Percentiles rank a stretch among this genome's conserved stretches.
These are phyloP conservation scores for Kodamaea sp. DNA, from an alignment of 1,139 yeast species.

Conservation along the genomic window DNA sequence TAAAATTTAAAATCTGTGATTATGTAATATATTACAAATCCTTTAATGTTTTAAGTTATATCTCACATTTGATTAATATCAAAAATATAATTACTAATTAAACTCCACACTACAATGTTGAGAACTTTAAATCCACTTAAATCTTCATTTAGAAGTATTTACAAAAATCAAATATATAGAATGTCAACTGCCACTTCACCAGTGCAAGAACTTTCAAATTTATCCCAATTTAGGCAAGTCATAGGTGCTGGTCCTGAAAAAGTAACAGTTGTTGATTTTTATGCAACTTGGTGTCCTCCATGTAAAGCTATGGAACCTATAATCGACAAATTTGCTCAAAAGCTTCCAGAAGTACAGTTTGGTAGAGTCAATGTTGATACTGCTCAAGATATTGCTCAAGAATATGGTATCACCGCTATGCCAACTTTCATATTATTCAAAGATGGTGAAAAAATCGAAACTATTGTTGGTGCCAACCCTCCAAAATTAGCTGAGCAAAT, in stretches of 20 bases:
- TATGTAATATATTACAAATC: neutral
- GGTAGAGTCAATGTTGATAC: slow-evolving; percentile 37
- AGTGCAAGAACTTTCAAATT: slow-evolving; percentile 9
- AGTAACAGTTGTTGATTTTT: slow-evolving; percentile 37
- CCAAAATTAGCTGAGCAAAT: slow-evolving; percentile 25
- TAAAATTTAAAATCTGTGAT: no score
- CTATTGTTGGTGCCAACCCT: slow-evolving; percentile 33
- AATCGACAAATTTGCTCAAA: slow-evolving; percentile 31
- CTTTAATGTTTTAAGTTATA: neutral
- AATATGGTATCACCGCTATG: slow-evolving; percentile 33
- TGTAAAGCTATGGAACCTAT: slow-evolving; percentile 44
- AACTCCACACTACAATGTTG: neutral
- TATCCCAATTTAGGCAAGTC: slow-evolving; percentile 20
- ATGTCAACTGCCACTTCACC: neutral
- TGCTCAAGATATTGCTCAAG: slow-evolving; percentile 29
- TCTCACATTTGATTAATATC: neutral
- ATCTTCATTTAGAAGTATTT: neutral
- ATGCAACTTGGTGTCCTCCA: slow-evolving; percentile 49
- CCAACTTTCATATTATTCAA: slow-evolving; percentile 34
- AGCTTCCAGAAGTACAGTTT: slow-evolving; percentile 38
- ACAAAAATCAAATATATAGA: neutral
- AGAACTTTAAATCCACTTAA: neutral
- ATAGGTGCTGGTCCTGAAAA: slow-evolving; percentile 20
- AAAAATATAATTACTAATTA: neutral
- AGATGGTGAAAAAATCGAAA: slow-evolving; percentile 31